Conservation (phyloP, 108 stramenopile species). For the Nitzschia sp. region DNA sequence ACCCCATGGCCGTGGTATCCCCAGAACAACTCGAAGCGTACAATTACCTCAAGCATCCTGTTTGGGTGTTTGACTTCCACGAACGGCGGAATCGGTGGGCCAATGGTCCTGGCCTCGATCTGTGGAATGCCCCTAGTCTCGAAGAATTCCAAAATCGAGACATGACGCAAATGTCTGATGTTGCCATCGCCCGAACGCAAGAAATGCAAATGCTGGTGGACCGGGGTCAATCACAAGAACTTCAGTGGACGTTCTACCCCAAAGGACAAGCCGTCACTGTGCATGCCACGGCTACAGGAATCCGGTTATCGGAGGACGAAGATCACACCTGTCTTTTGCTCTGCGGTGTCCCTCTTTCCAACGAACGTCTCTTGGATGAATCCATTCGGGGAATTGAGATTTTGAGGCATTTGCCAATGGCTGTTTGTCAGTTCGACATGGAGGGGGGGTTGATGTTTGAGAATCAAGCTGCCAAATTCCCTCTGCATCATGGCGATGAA, state of each 20-base stretch:
- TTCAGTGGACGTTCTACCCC: slow-evolving; percentile 51
- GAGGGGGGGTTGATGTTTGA: slow-evolving; percentile 45
- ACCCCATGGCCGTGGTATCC: not conserved
- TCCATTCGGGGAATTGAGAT: slow-evolving; percentile 44
- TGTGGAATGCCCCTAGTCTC: slow-evolving; percentile 34
- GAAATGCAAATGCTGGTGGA: slow-evolving; percentile 29
- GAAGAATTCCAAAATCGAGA: slow-evolving; percentile 30
- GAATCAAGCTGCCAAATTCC: slow-evolving; percentile 40
- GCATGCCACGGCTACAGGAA: slow-evolving; percentile 19
- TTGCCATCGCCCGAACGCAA: slow-evolving; percentile 17
- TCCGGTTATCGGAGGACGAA: slow-evolving; percentile 14
- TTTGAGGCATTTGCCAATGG: slow-evolving; percentile 49
- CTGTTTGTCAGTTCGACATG: slow-evolving; percentile 49
- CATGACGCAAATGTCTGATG: slow-evolving; percentile 32
- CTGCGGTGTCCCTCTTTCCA: slow-evolving; percentile 8
- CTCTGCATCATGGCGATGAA: not conserved
- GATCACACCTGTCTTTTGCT: slow-evolving; percentile 7
- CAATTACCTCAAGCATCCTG: slow-evolving; percentile 26
- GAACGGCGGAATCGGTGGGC: slow-evolving; percentile 33
- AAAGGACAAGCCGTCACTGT: slow-evolving; percentile 38
- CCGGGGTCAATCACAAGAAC: slow-evolving; percentile 25
- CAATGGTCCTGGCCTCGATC: slow-evolving; percentile 33
- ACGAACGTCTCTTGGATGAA: slow-evolving; percentile 22
- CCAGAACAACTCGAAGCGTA: slow-evolving; percentile 2
- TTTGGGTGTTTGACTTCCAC: slow-evolving; percentile 48